Conservation (phyloP, 345 rosid species). For the Dimocarpus longan region DNA sequence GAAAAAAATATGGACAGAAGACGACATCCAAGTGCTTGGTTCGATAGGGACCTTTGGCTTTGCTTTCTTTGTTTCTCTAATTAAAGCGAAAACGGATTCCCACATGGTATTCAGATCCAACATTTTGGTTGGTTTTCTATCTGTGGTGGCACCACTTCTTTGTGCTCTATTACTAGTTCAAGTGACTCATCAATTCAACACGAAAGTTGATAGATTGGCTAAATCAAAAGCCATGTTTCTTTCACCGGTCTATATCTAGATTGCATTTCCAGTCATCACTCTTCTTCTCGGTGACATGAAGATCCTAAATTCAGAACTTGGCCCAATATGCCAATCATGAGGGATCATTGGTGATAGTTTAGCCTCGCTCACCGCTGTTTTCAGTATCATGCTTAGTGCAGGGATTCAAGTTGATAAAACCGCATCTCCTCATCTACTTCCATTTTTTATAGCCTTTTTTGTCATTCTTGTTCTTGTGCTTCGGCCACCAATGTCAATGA, state of each 20-base stretch:
- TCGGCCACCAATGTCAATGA: neutral
- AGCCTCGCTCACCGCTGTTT: neutral
- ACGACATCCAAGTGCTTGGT: slow-evolving; percentile 26
- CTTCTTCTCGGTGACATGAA: slow-evolving; percentile 32
- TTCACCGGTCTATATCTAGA: slow-evolving; percentile 21
- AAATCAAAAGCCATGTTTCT: neutral
- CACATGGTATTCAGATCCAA: slow-evolving; percentile 14
- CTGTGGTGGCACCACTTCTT: slow-evolving; percentile 28
- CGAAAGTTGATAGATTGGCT: neutral
- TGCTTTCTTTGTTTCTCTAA: slow-evolving; percentile 21
- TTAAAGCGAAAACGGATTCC: slow-evolving; percentile 34
- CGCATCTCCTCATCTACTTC: neutral
- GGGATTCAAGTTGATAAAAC: neutral
- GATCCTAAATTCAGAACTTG: slow-evolving; percentile 31
- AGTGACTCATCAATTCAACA: too few relatives aligned
- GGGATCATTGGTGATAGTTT: slow-evolving; percentile 20
- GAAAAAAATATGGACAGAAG: neutral
- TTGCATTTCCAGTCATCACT: slow-evolving; percentile 44
- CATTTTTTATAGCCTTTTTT: neutral
- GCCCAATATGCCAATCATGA: slow-evolving; percentile 16
- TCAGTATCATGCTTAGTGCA: neutral
- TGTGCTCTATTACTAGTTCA: neutral
- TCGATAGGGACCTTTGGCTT: slow-evolving; percentile 40
- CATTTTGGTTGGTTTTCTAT: slow-evolving; percentile 13
- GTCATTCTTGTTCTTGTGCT: neutral